Evolutionary conservation across 1,139 yeast species (phyloP).

Genomic region (Blastobotrys serpentis): DNA sequence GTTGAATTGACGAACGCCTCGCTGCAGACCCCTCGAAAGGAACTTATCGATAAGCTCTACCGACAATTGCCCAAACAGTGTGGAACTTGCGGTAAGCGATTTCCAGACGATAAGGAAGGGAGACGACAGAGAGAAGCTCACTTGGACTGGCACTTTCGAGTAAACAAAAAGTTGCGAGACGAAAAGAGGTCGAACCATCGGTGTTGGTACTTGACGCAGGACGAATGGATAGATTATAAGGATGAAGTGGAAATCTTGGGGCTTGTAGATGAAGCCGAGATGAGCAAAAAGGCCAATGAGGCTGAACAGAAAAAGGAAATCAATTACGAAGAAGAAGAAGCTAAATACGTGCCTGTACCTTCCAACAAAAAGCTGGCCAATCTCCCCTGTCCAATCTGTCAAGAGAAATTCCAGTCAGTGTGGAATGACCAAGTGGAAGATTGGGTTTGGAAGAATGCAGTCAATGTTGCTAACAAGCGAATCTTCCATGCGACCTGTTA

Average conservation of each 20-base stretch:
- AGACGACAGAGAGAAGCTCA: slow-evolving; percentile 58
- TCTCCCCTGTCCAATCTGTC: slow-evolving; percentile 80
- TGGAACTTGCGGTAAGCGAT: slow-evolving; percentile 86
- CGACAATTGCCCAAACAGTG: slow-evolving; percentile 75
- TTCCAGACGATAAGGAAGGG: slow-evolving; percentile 62
- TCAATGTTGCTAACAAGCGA: slow-evolving; percentile 58
- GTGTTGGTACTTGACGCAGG: slow-evolving; percentile 76
- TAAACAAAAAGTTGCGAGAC: slow-evolving; percentile 72
- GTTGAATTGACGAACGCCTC: slow-evolving; percentile 35
- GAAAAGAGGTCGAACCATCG: slow-evolving; percentile 57
- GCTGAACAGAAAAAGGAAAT: slow-evolving; percentile 18
- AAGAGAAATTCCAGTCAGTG: slow-evolving; percentile 73
- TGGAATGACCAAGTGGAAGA: slow-evolving; percentile 90
- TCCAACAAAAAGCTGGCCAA: slow-evolving; percentile 64
- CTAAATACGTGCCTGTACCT: slow-evolving; percentile 55
- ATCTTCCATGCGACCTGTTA: slow-evolving; percentile 82
- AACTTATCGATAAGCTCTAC: slow-evolving; percentile 46
- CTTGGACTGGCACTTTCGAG: slow-evolving; percentile 95
- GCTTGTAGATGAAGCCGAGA: slow-evolving; percentile 27
- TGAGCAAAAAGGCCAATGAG: slow-evolving; percentile 15
- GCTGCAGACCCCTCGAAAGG: slow-evolving; percentile 35
- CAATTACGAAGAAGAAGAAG: slow-evolving; percentile 23
- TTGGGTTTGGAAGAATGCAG: slow-evolving; percentile 92
- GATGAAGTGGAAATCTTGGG: slow-evolving; percentile 57
- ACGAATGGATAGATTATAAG: slow-evolving; percentile 71